Evolutionary conservation across 257 asterid genomes (phyloP).

Genomic region (Plantago elongata): DNA sequence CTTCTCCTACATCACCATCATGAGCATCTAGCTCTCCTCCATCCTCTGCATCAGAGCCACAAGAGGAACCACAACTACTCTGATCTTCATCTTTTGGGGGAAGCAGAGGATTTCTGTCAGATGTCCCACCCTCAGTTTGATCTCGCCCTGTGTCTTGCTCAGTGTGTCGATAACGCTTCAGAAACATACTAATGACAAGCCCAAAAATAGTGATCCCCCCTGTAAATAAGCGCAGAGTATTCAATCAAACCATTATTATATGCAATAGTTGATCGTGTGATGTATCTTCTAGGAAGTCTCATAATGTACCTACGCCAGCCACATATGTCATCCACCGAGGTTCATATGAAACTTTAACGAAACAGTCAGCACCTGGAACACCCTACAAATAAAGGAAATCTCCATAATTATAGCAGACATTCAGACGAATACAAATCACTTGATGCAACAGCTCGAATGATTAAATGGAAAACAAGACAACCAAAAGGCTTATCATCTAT

Average conservation of each 20-base stretch:
- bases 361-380: conserved; percentile 31
- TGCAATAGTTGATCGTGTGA: conserved; percentile 13
- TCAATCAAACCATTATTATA: conserved; percentile 10
- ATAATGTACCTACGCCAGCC: conserved; percentile 45
- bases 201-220: conserved; percentile 52
- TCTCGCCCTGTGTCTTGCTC: conserved; percentile 28
- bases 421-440: not conserved
- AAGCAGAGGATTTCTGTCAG: conserved; percentile 60
- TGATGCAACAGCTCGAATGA: not conserved
- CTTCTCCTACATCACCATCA: conserved; percentile 29
- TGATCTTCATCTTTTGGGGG: conserved; percentile 45
- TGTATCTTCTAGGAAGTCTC: conserved; percentile 30
- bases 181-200: conserved; percentile 33
- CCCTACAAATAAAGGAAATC: conserved; percentile 37
- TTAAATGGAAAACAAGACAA: not conserved
- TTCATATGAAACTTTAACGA: conserved; percentile 56
- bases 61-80: conserved; percentile 50
- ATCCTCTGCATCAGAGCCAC: conserved; percentile 43
- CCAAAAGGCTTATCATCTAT: no score
- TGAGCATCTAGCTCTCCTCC: conserved; percentile 31
- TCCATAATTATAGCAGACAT: not conserved
- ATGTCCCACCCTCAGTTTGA: conserved; percentile 24
- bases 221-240: conserved; percentile 21
- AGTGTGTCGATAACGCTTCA: conserved; percentile 24
- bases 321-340: conserved; percentile 71